Evolutionary conservation across 345 rosid genomes (phyloP), one percentile per base, ranked within the genome.

Genomic region (Citrus glauca): DNA sequence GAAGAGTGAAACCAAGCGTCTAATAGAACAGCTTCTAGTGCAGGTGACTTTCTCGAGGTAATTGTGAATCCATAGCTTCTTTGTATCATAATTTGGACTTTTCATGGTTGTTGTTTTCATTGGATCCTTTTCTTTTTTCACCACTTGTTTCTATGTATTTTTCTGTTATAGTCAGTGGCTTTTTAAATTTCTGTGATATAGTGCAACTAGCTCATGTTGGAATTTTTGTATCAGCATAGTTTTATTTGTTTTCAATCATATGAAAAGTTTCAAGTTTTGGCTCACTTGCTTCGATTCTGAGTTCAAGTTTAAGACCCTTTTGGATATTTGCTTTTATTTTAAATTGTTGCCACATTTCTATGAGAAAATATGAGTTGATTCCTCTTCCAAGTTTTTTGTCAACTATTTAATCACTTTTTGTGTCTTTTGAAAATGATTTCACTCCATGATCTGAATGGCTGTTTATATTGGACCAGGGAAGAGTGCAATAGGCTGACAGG

Each of bases 1-100:
- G 87, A 89, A 72, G 80, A 75, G 69, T 79, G 88, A 84, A 72
- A 77, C 89, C 77, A 93, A 91, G 87, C 83, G 72, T 79, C 82
- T 88, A 71, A 94, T 96, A 82, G 98, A 89, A 82, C 92, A 79
- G 82, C 89, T 96, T 81, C 88, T 96, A 64, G 74, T 84, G 90
- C 88, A 82, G 85, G 97, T 91, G 84, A 92, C 90, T n/a, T 93
- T 90, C 82, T 88, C 97, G 53, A 87, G 99, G 98, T 95, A 91
- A 78, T 81, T 81, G 63, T 53, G 35, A 27, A 3, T 79, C 72
- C 74, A 16, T 67, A 65, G 45, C 38, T 56, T 57, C 53, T 74
- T 69, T 70, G 56, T 13, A 16, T 57, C 32, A 53, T 68, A 71
- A 55, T 62, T 75, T 19, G 22, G 40, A 65, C 61, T 64, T 80